Evolutionary conservation across 2,329 filamentous ascomycete genomes (phyloP).

Genomic region (Aspergillus unguis): DNA sequence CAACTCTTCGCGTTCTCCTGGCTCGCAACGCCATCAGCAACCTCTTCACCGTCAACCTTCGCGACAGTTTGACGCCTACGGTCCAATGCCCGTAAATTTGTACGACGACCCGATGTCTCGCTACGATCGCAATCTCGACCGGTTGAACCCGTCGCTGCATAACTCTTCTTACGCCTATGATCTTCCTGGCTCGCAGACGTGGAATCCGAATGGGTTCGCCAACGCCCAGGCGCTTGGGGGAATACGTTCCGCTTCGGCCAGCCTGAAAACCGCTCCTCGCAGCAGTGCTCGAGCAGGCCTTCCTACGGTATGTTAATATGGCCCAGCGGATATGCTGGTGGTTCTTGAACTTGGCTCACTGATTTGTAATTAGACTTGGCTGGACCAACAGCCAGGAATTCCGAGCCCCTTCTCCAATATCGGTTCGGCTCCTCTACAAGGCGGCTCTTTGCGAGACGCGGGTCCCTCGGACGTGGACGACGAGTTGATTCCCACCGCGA

Average conservation of each 20-base stretch:
- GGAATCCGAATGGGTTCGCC: conserved; percentile 73
- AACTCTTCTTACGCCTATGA: conserved; percentile 66
- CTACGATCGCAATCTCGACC: conserved; percentile 57
- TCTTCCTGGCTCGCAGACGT: conserved; percentile 66
- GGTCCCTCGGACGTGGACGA: conserved; percentile 53
- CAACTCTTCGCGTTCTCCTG: conserved; percentile 68
- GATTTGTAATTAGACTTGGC: conserved; percentile 53
- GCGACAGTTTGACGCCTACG: conserved; percentile 72
- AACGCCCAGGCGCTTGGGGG: conserved; percentile 63
- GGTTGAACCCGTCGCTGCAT: conserved; percentile 56
- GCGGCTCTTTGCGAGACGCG: conserved; percentile 42
- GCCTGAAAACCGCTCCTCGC: conserved; percentile 56
- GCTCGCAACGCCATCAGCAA: conserved; percentile 65
- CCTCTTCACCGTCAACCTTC: conserved; percentile 68
- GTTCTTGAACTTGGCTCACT: neutral
- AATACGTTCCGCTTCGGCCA: conserved; percentile 55
- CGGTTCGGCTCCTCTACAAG: conserved; percentile 41
- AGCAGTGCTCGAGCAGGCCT: conserved; percentile 56
- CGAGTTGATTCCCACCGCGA: conserved; percentile 94
- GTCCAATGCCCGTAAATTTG: conserved; percentile 62
- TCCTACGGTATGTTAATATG: conserved; percentile 63
- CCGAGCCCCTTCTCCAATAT: conserved; percentile 47
- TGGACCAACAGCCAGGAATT: conserved; percentile 55
- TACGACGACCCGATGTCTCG: conserved; percentile 67
- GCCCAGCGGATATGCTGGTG: neutral